Conservation (phyloP, 768 basidiomycete genomes). For the Tephrocybe sp. region DNA sequence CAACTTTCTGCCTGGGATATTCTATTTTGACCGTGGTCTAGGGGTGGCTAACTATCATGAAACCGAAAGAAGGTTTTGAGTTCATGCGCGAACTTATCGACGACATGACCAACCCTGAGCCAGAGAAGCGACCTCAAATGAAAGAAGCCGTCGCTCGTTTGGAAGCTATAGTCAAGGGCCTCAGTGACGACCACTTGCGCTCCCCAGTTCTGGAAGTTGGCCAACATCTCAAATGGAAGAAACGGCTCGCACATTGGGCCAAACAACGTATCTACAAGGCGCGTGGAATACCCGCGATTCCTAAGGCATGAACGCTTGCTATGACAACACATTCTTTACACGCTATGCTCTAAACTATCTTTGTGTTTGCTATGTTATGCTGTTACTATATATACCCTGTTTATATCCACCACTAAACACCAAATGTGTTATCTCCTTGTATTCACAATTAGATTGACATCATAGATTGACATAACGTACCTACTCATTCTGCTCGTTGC, state of each 20-base stretch:
- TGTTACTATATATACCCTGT: too few species aligned
- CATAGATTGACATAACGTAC: too few species aligned
- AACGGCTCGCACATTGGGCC: not conserved
- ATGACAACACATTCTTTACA: too few species aligned
- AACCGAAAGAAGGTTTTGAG: constrained; percentile 1
- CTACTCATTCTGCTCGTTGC: too few species aligned
- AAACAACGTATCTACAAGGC: not conserved
- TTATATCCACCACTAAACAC: too few species aligned
- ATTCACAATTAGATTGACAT: too few species aligned
- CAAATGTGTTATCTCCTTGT: too few species aligned
- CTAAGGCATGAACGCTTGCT: not conserved
- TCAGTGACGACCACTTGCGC: not conserved
- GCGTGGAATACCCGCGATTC: not conserved
- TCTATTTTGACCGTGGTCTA: not conserved
- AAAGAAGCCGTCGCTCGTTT: not conserved
- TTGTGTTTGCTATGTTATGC: too few species aligned
- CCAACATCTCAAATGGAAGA: not conserved
- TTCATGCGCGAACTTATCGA: constrained; percentile 1
- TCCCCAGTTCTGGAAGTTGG: not conserved
- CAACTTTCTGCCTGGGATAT: not conserved
- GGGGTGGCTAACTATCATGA: not conserved
- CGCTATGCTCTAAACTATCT: too few species aligned
- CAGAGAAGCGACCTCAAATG: not conserved
- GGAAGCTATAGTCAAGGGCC: not conserved
- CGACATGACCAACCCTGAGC: constrained; percentile 4